A percentile compares a stretch with the other conserved stretches of the same genome.
phyloP scores from a whole-genome alignment of 2,329 filamentous ascomycete species.

The Coniochaeta hoffmannii region DNA sequence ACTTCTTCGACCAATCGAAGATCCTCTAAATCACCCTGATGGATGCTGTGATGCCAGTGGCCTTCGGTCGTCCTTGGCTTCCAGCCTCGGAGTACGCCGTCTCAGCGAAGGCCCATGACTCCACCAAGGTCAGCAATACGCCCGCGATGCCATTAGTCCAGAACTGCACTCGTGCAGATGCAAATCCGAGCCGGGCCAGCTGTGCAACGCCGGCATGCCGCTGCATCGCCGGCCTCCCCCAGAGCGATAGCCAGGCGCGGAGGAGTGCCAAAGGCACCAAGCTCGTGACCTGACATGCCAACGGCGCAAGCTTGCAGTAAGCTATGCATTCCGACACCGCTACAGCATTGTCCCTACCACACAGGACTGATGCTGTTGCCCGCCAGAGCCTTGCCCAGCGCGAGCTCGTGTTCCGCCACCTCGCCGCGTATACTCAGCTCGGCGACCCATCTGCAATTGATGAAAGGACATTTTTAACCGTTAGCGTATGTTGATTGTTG shows the following conservation, averaged over 20 bases:
- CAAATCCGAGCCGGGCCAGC: slow-evolving; percentile 16
- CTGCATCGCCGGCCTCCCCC: slow-evolving; percentile 18
- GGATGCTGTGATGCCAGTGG: slow-evolving; percentile 17
- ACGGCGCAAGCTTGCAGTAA: slow-evolving; percentile 32
- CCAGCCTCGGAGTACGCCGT: slow-evolving; percentile 23
- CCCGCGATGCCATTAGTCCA: neutral
- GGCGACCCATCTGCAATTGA: no score
- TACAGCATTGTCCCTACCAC: slow-evolving; percentile 33
- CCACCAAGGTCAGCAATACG: slow-evolving; percentile 20
- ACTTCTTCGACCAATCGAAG: neutral
- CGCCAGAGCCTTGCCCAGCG: slow-evolving; percentile 24
- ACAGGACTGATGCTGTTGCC: slow-evolving; percentile 24
- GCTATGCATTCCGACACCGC: slow-evolving; percentile 27
- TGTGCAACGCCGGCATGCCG: slow-evolving; percentile 13
- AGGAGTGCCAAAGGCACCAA: slow-evolving; percentile 21
- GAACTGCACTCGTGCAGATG: neutral
- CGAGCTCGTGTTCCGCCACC: slow-evolving; percentile 29
- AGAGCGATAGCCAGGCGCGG: slow-evolving; percentile 19
- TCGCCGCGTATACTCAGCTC: slow-evolving; percentile 25
- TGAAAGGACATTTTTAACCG: no score
- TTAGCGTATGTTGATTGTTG: no score
- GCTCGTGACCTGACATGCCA: slow-evolving; percentile 21
- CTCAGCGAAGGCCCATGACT: slow-evolving; percentile 16
- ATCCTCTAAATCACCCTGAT: slow-evolving; percentile 8
- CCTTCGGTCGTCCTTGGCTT: slow-evolving; percentile 21